Base-by-base conservation (phyloP, 495 filamentous ascomycete genomes). In the Trichoderma orchidacearum region DNA sequence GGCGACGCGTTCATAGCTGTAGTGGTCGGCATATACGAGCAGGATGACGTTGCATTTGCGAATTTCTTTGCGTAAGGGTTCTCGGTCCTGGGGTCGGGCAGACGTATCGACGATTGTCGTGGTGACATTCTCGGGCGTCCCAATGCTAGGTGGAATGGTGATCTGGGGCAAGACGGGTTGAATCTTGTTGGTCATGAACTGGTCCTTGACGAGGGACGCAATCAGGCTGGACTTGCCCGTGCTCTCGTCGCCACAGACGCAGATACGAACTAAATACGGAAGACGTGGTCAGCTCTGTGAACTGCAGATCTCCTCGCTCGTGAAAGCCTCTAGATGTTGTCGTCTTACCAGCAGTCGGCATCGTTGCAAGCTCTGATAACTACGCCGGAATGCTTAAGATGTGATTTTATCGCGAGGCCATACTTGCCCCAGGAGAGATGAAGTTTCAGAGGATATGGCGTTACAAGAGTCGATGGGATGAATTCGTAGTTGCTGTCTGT, bases 61-160 rank as follows among this genome's bases (percentile, higher is more conserved):
- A 51, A 97, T 92, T 69, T 97, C 94, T 62, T 91, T 92, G 30
- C 89, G 84, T 53, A 98, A 73, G 17, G 85, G 89, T 57, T 81
- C 85, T 52, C 92, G 82, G 63, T 98, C 94, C 64, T 96, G 91
- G 0, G 94, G 93, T 2, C 95, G 81, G 17, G 93, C 90, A 21
- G 91, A 97, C 34, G 94, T 97, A 70, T 98, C 93, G 67, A 97
- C 89, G 62, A 98, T 90, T 48, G 87, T 94, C 11, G 90, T 96
- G 21, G 87, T 93, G 62, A 97, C 87, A 82, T 94, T 94, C 65
- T 96, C 90, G 15, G 89, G 90, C 4, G 89, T 93, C 59, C 87
- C 89, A 58, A 89, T 84, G 59, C 78, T 88, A 8, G 90, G 90
- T 45, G 90, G 90, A 29, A 98, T 87, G 9, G 89, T 96, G 57